These are phyloP conservation scores for Russula olivacea DNA, from an alignment of 768 basidiomycete genomes.

Conservation along the genomic window DNA sequence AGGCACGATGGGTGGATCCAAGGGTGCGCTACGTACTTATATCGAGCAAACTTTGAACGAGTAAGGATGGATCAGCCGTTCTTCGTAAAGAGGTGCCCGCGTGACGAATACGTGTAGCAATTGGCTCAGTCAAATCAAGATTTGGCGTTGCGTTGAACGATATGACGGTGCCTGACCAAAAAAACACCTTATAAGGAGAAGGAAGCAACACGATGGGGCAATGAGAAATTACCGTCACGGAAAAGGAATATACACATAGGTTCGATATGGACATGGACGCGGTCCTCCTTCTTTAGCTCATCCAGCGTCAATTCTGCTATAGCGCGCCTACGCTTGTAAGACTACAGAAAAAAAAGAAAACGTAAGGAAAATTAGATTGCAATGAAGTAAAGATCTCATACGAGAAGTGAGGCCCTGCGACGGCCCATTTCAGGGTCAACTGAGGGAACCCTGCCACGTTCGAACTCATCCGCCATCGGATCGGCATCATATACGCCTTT, in stretches of 20 bases:
- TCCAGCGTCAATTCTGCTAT: conserved; percentile 30
- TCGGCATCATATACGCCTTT: conserved; percentile 24
- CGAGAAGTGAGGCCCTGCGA: conserved; percentile 19
- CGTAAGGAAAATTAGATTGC: background rate
- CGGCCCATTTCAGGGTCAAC: conserved; percentile 27
- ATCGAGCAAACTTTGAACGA: conserved; percentile 66
- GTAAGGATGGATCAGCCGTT: conserved; percentile 59
- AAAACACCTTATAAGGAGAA: background rate
- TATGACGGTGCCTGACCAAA: conserved; percentile 52
- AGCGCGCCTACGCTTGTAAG: conserved; percentile 32
- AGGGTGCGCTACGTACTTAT: conserved; percentile 31
- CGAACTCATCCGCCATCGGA: conserved; percentile 3
- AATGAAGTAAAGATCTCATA: background rate
- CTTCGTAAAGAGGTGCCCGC: conserved; percentile 51
- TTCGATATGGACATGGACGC: conserved; percentile 52
- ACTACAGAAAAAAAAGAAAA: conserved; percentile 27
- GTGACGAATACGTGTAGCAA: conserved; percentile 50
- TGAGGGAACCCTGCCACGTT: conserved; percentile 16
- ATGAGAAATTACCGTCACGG: conserved; percentile 46
- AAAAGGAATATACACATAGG: conserved; percentile 67
- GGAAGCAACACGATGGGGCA: background rate
- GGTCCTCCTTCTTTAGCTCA: conserved; percentile 47
- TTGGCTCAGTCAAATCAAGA: conserved; percentile 48
- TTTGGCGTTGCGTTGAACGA: conserved; percentile 47
- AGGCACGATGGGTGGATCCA: background rate